Evolutionary conservation across 78 protist genomes (phyloP).

Genomic region (Chrysochromulina tobinii): DNA sequence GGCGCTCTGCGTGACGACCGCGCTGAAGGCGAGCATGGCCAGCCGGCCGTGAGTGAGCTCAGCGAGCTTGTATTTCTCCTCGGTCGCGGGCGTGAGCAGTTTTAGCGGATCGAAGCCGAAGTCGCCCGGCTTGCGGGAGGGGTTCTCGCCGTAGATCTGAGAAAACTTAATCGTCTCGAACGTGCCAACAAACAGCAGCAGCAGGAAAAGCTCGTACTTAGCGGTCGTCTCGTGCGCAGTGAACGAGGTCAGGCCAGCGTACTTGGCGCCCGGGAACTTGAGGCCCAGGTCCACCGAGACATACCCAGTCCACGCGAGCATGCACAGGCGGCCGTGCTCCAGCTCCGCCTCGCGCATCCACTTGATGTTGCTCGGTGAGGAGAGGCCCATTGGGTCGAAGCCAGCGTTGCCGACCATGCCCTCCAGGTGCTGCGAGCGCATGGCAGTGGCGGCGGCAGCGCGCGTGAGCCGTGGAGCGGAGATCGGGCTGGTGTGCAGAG

Average conservation of each 20-base stretch:
- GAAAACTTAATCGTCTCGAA: neutral
- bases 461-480: neutral
- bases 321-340: conserved; percentile 48
- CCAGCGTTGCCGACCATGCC: conserved; percentile 27
- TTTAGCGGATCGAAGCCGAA: conserved; percentile 48
- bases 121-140: conserved; percentile 32
- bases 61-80: neutral
- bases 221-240: neutral
- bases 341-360: conserved; percentile 55
- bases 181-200: neutral
- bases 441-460: too few species aligned
- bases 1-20: conserved; percentile 1
- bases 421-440: conserved; percentile 15
- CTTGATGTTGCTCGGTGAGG: neutral
- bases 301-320: conserved; percentile 29
- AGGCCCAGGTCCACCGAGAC: neutral
- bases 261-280: neutral
- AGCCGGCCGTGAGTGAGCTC: conserved; percentile 51
- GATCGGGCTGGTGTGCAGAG: neutral
- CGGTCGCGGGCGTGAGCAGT: neutral
- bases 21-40: conserved; percentile 44
- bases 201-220: neutral
- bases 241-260: neutral
- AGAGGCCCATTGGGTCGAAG: conserved; percentile 47
- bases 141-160: too few species aligned